phyloP scores from a whole-genome alignment of 108 stramenopile genomes.

The Asterionellopsis glacialis region DNA sequence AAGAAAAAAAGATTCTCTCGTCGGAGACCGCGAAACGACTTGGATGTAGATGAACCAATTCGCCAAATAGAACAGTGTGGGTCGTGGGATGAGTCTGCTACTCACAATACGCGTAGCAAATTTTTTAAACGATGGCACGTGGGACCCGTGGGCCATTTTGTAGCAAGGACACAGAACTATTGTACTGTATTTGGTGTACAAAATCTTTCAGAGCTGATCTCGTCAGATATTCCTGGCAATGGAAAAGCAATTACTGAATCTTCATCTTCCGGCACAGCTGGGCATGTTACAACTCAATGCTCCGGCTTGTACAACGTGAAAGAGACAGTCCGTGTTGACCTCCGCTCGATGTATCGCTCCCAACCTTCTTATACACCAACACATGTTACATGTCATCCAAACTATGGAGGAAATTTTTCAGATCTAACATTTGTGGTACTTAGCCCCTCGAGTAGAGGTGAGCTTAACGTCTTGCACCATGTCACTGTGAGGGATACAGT shows the following conservation, averaged over 20 bases:
- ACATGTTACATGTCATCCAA: constrained; percentile 48
- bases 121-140: constrained; percentile 7
- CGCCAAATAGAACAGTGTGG: constrained; percentile 58
- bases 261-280: not conserved
- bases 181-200: constrained; percentile 27
- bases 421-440: constrained; percentile 44
- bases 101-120: not conserved
- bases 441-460: constrained; percentile 2
- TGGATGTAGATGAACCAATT: constrained; percentile 56
- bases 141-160: constrained; percentile 12
- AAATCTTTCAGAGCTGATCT: not conserved
- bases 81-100: constrained; percentile 11
- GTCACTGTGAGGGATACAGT: not conserved
- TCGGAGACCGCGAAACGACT: constrained; percentile 5
- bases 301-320: constrained; percentile 29
- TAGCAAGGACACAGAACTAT: constrained; percentile 26
- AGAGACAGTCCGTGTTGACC: constrained; percentile 50
- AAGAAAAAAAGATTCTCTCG: not conserved
- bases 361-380: constrained; percentile 45
- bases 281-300: constrained; percentile 13
- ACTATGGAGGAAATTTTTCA: constrained; percentile 37
- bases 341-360: constrained; percentile 20
- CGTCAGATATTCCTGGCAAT: constrained; percentile 2
- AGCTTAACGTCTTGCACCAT: constrained; percentile 4
- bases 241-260: not conserved